Evolutionary conservation across 345 rosid species (phyloP).

Genomic region (Euphorbia tirucalli): DNA sequence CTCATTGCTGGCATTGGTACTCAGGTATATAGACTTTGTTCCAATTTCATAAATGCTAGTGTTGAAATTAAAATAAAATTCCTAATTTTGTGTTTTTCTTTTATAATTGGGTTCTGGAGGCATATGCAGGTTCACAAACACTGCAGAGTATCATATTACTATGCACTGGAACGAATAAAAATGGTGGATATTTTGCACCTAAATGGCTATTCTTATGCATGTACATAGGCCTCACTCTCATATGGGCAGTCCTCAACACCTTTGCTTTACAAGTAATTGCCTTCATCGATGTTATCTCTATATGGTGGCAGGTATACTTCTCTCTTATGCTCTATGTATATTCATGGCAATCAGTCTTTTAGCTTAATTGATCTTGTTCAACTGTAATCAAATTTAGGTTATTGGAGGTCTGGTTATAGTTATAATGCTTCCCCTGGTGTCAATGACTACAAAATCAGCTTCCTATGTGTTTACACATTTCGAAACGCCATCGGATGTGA

Average conservation of each 20-base stretch:
- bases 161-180: slow-evolving; percentile 53
- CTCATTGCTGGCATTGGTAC: slow-evolving; percentile 58
- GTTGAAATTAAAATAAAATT: no score
- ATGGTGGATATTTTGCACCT: slow-evolving; percentile 59
- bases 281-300: slow-evolving; percentile 55
- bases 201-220: slow-evolving; percentile 54
- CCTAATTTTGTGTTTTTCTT: no score
- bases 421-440: slow-evolving; percentile 58
- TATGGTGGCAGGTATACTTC: slow-evolving; percentile 88
- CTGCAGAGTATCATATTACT: slow-evolving; percentile 58
- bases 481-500: slow-evolving; percentile 38
- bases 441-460: slow-evolving; percentile 45
- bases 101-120: no score
- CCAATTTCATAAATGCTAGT: no score
- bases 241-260: slow-evolving; percentile 65
- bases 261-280: slow-evolving; percentile 60
- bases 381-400: no score
- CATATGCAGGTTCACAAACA: slow-evolving; percentile 61
- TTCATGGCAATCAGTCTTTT: no score
- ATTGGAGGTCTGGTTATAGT: slow-evolving; percentile 51
- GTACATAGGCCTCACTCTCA: slow-evolving; percentile 49
- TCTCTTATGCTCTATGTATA: no score
- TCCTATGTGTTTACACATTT: slow-evolving; percentile 55
- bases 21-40: no score
- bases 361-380: no score